Evolutionary conservation across 176 grass and related monocot species (phyloP), one percentile per base, ranked within the genome.

Genomic region (Phragmites australis): DNA sequence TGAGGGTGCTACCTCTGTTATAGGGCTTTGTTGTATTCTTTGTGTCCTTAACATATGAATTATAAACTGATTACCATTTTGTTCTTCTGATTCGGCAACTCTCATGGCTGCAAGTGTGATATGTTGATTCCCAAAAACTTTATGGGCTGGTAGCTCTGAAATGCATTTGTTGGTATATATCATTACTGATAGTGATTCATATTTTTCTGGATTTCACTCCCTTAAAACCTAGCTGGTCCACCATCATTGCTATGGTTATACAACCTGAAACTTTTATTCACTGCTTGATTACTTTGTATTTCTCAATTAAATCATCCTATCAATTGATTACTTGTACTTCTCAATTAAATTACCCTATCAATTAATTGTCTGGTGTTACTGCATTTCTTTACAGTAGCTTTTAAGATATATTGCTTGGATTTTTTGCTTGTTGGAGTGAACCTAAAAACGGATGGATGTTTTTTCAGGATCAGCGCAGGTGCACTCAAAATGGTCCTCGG

Each of bases 401-500:
- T 70, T 77, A 43, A 71, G 54, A 27, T 63, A 9, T 25, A 34
- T 37, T 37, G 34, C 34, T 2, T 37, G 34, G 21, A 55, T 55
- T 10, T 55, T 80, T 37, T 65, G 55, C 61, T 68, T 57, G 13
- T 70, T 70, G 37, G 44, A 62, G n/a, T 55, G 65, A 70, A 72
- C 7, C 37, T 49, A 41, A 85, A 70, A 18, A 10, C 6, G 51
- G 23, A 2, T 85, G 31, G n/a, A 55, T 78, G 29, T 49, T 55
- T 78, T 83, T 86, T 63, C 88, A 98, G 96, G 90, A 53, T 82
- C 93, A 82, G 83, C 44, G 0, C 84, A 79, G 39, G n/a, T 65
- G 58, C 47, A 77, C 83, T 89, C 87, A 74, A 91, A 91, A 80
- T 97, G 94, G 91, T 81, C 82, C 11, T 85, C 87, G 0, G 83